Evolutionary conservation across 805 yeast species (phyloP), one percentile per base, ranked within the genome.

Genomic region (Tetrapisispora namnaoensis): DNA sequence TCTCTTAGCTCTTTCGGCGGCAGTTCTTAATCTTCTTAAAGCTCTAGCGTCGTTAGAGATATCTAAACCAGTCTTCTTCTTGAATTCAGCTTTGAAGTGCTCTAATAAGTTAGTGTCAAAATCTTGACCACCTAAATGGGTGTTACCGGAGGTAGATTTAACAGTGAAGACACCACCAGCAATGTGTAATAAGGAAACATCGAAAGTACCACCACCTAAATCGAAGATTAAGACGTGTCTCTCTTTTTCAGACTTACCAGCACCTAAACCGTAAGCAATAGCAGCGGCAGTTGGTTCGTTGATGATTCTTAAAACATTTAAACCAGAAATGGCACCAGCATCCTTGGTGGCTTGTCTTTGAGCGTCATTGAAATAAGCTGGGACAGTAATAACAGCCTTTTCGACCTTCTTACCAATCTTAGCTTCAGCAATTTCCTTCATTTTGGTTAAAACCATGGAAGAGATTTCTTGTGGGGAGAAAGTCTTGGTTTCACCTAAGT

Each of bases 1-100:
- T 36, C 38, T 36, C 38, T 36, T 36, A 36, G 38, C 38, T 36
- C 38, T 36, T 36, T 36, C 38, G n/a, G 38, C 38, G n/a, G 38
- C 38, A 36, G 38, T 36, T 36, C 38, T 36, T 36, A 36, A 36
- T 36, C 38, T 36, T 36, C 38, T 36, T 36, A 36, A 36, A 36
- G 38, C 38, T 78, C 97, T 86, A 65, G 95, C 84, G 71, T 91
- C 95, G 54, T 73, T 73, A 55, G 95, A 81, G 71, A 91, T 80
- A 75, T 91, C 97, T 70, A 78, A 75, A 76, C 90, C 90, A 68
- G 90, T 79, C 85, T 91, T 90, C 82, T 89, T 86, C 80, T 83
- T 80, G 88, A 91, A 91, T 70, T 90, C 97, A 65, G 81, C 79
- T n/a, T 36, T 36, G 38, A 36, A 36, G 20, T 36, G 38, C n/a